Conservation (phyloP, 2,329 filamentous ascomycete species). For the Juglanconis juglandina region DNA sequence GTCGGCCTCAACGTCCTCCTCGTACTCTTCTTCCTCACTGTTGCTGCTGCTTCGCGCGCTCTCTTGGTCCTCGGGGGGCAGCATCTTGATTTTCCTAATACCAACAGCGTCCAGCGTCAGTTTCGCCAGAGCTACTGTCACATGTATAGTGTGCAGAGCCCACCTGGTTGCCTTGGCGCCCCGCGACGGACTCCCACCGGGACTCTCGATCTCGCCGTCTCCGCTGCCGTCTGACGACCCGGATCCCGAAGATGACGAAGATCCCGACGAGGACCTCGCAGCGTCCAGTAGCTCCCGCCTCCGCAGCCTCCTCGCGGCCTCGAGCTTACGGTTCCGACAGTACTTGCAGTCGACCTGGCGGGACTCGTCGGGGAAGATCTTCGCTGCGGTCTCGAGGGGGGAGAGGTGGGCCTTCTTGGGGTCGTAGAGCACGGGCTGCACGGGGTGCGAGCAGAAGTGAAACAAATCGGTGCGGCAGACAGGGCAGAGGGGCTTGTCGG, state of each 20-base stretch:
- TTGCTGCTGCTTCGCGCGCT: background rate
- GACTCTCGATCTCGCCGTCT: background rate
- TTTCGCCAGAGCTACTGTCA: constrained; percentile 17
- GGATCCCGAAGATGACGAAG: background rate
- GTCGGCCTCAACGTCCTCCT: constrained; percentile 11
- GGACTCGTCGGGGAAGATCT: constrained; percentile 11
- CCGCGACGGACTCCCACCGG: constrained; percentile 1
- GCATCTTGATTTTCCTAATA: constrained; percentile 19
- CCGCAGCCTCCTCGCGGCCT: constrained; percentile 61
- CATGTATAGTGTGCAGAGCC: constrained; percentile 15
- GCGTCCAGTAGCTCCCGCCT: constrained; percentile 48
- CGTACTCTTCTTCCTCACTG: background rate
- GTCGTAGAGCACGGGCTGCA: constrained; percentile 15
- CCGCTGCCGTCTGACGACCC: background rate
- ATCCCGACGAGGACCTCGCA: background rate
- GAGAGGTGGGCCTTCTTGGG: constrained; percentile 9
- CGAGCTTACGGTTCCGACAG: constrained; percentile 64
- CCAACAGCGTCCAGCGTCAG: constrained; percentile 19
- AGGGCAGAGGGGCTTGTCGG: constrained; percentile 19
- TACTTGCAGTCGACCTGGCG: constrained; percentile 10
- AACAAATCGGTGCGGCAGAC: constrained; percentile 19
- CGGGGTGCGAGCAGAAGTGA: constrained; percentile 18
- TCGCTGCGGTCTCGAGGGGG: constrained; percentile 12
- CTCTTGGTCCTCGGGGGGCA: constrained; percentile 9
- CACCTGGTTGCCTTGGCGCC: constrained; percentile 16